Evolutionary conservation across 805 yeast genomes (phyloP), one percentile per base, ranked within the genome.

Genomic region (Scheffersomyces ergatensis): DNA sequence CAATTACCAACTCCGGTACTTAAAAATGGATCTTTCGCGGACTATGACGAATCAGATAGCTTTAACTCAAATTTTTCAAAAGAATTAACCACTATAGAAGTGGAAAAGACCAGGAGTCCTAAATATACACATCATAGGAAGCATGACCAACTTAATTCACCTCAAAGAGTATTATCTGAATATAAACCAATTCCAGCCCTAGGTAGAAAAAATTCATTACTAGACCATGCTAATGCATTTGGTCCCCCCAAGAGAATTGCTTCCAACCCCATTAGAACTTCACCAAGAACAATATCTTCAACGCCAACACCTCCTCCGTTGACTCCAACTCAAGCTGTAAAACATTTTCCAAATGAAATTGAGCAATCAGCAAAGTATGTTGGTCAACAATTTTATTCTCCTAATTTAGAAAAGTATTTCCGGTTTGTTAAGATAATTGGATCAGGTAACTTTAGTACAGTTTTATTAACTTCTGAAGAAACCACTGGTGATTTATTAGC

Each of bases 401-500:
- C 32, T 9, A 24, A 25, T 19, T 26, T 43, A 14, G 29, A 33
- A 8, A 30, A 37, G 14, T 5, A 30, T 2, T 51, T 45, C 38
- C 39, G 40, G 26, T 56, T 50, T 38, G 47, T 36, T 1, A 44
- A 48, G 21, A 44, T 73, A 33, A 66, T 85, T 4, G 95, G 95
- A 1, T 51, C 66, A 16, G 95, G 95, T 0, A 76, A 81, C 21
- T 85, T 85, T 58, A 82, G 89, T 57, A 72, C 70, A 6, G 93
- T 85, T 9, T 70, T 77, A 14, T 52, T 77, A 13, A 84, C 77
- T 5, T 59, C 56, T 12, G 46, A 49, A 17, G 39, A 36, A 4
- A 30, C 43, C 13, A 44, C 37, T 3, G 34, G 34, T 15, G 45
- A 43, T 1, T 40, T 55, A 19, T 83, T 82, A 3, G 97, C 97